These are phyloP conservation scores for Colletotrichum sp. DNA, from an alignment of 2,329 filamentous ascomycete species.

Conservation along the genomic window DNA sequence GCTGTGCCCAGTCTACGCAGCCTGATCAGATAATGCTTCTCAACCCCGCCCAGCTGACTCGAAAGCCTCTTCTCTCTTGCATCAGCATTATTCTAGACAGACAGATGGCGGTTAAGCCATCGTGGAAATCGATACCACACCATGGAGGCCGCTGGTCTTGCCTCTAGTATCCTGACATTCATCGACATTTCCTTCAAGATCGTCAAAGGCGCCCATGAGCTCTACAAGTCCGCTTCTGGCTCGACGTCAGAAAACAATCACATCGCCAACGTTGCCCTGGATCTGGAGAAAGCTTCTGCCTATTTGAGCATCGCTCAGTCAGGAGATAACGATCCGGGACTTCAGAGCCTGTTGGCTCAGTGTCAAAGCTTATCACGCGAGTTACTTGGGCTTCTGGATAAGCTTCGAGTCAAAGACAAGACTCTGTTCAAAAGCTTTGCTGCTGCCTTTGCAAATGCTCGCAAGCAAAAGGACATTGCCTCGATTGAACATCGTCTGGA, in stretches of 20 bases:
- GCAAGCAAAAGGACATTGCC: background rate
- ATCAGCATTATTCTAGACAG: fast-evolving
- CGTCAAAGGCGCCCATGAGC: background rate
- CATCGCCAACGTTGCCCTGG: background rate
- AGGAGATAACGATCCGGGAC: background rate
- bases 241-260: background rate
- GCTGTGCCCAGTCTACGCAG: background rate
- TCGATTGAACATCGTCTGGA: background rate
- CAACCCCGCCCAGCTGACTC: fast-evolving
- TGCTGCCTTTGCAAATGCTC: background rate
- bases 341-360: background rate
- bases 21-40: background rate
- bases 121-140: background rate
- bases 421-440: background rate
- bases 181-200: background rate
- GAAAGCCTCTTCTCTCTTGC: background rate
- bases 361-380: background rate
- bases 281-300: background rate
- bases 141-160: background rate
- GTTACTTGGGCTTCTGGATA: background rate
- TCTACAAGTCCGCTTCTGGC: background rate
- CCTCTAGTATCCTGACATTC: background rate
- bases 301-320: background rate
- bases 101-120: background rate
- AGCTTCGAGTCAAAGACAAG: background rate